These are phyloP conservation scores for Leccinellum rugosiceps DNA, from an alignment of 768 basidiomycete genomes.

Conservation along the genomic window DNA sequence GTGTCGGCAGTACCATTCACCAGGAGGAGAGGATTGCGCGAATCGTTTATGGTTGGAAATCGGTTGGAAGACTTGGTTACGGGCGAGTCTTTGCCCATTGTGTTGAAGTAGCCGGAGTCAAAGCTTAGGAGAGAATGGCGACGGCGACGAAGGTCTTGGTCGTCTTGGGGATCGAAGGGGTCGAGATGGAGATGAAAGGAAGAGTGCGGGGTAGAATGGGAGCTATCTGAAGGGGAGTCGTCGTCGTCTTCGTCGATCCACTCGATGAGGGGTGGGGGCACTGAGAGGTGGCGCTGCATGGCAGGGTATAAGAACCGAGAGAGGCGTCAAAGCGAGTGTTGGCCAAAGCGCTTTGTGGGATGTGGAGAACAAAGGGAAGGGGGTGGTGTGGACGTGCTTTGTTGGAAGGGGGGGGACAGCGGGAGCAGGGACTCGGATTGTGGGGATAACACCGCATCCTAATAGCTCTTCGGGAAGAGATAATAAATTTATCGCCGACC, in stretches of 20 bases:
- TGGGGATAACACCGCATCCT: background rate
- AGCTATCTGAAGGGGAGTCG: conserved; percentile 6
- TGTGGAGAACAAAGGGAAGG: conserved; percentile 18
- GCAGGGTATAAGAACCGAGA: conserved; percentile 12
- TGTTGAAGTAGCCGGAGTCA: conserved; percentile 31
- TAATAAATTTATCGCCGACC: conserved; percentile 15
- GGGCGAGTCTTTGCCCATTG: conserved; percentile 22
- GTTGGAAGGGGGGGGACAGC: background rate
- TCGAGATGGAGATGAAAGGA: conserved; percentile 15
- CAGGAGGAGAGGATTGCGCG: conserved; percentile 8
- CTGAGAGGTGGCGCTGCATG: conserved; percentile 19
- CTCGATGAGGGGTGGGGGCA: conserved; percentile 13
- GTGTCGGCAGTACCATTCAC: conserved; percentile 2
- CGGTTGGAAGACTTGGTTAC: conserved; percentile 5
- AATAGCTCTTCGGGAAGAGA: background rate
- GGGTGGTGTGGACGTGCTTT: conserved; percentile 5
- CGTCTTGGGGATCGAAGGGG: background rate
- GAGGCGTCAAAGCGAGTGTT: conserved; percentile 22
- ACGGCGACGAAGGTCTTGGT: conserved; percentile 11
- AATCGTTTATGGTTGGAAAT: conserved; percentile 13
- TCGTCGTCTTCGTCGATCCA: conserved; percentile 17
- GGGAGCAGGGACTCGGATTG: background rate
- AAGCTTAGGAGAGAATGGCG: conserved; percentile 21
- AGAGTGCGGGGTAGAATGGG: conserved; percentile 18
- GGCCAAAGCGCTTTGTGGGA: conserved; percentile 27